Evolutionary conservation across 352 stramenopile genomes (phyloP), one percentile per base, ranked within the genome.

Genomic region (Globisporangium takayamanum): DNA sequence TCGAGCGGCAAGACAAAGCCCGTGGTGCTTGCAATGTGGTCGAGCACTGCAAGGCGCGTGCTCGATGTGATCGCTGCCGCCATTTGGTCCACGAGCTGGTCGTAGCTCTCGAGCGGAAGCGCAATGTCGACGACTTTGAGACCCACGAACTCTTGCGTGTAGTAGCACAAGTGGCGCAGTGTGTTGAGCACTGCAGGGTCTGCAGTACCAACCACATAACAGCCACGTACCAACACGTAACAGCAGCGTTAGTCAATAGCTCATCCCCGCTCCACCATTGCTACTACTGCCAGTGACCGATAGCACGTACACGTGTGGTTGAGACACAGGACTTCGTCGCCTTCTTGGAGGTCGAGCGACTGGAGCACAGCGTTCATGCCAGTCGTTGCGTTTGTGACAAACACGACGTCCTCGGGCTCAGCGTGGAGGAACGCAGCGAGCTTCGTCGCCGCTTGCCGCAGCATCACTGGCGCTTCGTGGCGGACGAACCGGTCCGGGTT

Each of bases 401-500:
- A 94, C 42, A 94, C 84, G 5, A 94, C 55, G 49, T 94, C 82
- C 18, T 94, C 82, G 1, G 80, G 61, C 48, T 92, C 80, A 7
- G 84, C 78, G 37, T 82, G 73, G 37, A 94, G 59, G 51, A 92
- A 92, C 20, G 68, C 56, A 0, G 84, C 82, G 33, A 94, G 70
- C 46, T 87, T 80, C 7, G 63, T 66, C 1, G 80, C 73, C 6
- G 83, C 82, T 53, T 87, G 72, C 36, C 83, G 80, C 53, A 94
- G 69, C 64, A 90, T 59, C 25, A 64, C 63, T 0, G 79, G 76
- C 50, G 68, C 66, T 54, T 94, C 84, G 39, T 75, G 78, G 3
- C 84, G 80, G 63, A 92, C 78, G 65, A 92, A 94, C n/a, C 83
- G 72, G 60, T 94, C 84, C 5, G 84, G 84, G 41, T 92, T 92